phyloP scores from a whole-genome alignment of 169 alveolate genomes.

The Cryptosporidium bovis region DNA sequence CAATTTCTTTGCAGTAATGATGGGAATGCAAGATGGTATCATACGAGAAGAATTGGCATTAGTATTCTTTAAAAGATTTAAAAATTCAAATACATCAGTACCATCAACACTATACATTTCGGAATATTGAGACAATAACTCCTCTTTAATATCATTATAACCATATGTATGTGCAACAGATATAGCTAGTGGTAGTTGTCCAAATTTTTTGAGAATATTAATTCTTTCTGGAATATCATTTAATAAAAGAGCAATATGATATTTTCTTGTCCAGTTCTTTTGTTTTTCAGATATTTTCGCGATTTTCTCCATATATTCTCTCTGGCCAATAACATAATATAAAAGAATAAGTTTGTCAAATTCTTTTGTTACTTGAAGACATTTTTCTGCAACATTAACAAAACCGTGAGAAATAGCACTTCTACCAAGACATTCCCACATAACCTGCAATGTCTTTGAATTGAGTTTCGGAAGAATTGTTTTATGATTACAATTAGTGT shows the following conservation, averaged over 20 bases:
- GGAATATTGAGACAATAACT: slow-evolving; percentile 43
- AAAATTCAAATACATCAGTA: slow-evolving; percentile 49
- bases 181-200: slow-evolving; percentile 64
- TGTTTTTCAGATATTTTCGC: slow-evolving; percentile 59
- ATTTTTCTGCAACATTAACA: slow-evolving; percentile 66
- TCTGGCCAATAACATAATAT: slow-evolving; percentile 65
- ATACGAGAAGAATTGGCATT: neutral
- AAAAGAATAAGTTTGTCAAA: slow-evolving; percentile 48
- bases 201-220: slow-evolving; percentile 25
- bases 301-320: slow-evolving; percentile 58
- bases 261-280: slow-evolving; percentile 62
- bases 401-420: slow-evolving; percentile 63
- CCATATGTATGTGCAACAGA: slow-evolving; percentile 68
- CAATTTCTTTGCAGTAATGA: slow-evolving; percentile 38
- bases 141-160: slow-evolving; percentile 44
- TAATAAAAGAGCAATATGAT: slow-evolving; percentile 45
- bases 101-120: slow-evolving; percentile 69
- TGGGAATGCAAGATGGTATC: slow-evolving; percentile 59
- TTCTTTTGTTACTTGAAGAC: slow-evolving; percentile 63
- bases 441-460: slow-evolving; percentile 20
- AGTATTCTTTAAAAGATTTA: slow-evolving; percentile 5
- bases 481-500: slow-evolving; percentile 16
- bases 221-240: slow-evolving; percentile 60
- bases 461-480: slow-evolving; percentile 56
- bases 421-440: slow-evolving; percentile 69